phyloP scores from a whole-genome alignment of 139 green algal genomes.

The Chlorella sp. region DNA sequence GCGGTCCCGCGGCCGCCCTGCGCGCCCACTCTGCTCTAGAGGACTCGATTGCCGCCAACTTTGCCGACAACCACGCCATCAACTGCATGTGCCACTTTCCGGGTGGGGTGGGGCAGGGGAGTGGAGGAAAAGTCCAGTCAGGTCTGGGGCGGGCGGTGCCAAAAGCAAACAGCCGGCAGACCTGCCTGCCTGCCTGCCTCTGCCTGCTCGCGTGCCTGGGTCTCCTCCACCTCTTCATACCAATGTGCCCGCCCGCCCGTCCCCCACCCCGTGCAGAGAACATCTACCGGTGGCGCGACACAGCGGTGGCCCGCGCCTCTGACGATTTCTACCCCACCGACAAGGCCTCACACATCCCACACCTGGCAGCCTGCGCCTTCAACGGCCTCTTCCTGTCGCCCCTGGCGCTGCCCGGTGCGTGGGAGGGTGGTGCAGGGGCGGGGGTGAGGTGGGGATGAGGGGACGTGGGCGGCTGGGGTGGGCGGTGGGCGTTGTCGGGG shows the following conservation, averaged over 20 bases:
- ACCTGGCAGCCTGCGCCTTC: conserved; percentile 92
- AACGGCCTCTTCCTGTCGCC: conserved; percentile 82
- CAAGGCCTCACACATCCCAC: conserved; percentile 78
- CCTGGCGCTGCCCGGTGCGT: conserved; percentile 56
- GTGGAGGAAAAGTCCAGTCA: too few species aligned
- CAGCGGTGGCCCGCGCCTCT: conserved; percentile 40
- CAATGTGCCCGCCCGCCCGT: conserved; percentile 62
- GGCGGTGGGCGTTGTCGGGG: too few species aligned
- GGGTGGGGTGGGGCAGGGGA: too few species aligned
- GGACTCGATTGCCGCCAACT: conserved; percentile 74
- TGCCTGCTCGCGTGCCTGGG: not conserved
- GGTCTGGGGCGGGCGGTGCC: too few species aligned
- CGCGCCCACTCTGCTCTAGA: conserved; percentile 80
- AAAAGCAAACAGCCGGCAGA: too few species aligned
- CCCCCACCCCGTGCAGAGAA: conserved; percentile 74
- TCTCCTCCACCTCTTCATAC: not conserved
- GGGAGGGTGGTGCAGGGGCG: not conserved
- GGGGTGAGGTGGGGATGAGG: not conserved
- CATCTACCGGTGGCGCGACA: conserved; percentile 67
- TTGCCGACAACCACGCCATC: conserved; percentile 85
- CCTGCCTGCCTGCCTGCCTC: too few species aligned
- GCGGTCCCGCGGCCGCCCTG: conserved; percentile 63
- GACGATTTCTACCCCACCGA: conserved; percentile 92
- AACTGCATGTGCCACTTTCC: conserved; percentile 98
- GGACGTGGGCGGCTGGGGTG: not conserved